Evolutionary conservation across 2,329 filamentous ascomycete species (phyloP), one percentile per base, ranked within the genome.

Genomic region (Penicillium sp.): DNA sequence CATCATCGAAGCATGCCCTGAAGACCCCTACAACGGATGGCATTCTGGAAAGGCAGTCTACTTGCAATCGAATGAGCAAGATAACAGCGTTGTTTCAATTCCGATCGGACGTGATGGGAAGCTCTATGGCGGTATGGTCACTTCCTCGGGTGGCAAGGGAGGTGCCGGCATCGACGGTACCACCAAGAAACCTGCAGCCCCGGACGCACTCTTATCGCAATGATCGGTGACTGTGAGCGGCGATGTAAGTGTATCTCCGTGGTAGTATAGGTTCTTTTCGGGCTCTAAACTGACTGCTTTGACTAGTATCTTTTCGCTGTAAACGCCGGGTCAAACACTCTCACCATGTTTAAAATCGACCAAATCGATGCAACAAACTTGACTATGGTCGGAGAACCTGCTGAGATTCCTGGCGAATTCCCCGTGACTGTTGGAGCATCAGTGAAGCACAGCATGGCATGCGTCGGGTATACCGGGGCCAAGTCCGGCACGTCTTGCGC

Each of bases 201-300:
- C 80, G 0, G 84, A 86, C 66, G 74, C 79, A 0, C 67, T 86
- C 14, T 70, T 80, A 25, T 76, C 75, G 40, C 83, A 86, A 62
- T 79, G 78, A 1, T 61, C 80, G 2, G 54, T 86, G 49, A 77
- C 76, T 3, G 65, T 84, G 1, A 75, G 73, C 6, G 82, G 79
- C 33, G 74, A 79, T 25, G 83, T 85, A 71, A 67, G 76, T 44
- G 12, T 37, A 35, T 35, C 15, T 26, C 20, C 27, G 23, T 25
- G 22, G n/a, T 15, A 33, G 15, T 12, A 15, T 33, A 4, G 14
- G 2, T 33, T 33, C 6, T 33, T 48, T 25, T 23, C 45, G 5
- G 3, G n/a, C 2, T 35, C n/a, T 35, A 8, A 49, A 20, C 15
- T 8, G 20, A 11, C 49, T 64, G 65, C 47, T 55, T 35, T 35